Evolutionary conservation across 1,139 yeast species (phyloP), one percentile per base, ranked within the genome.

Genomic region (Waltiozyma solani): DNA sequence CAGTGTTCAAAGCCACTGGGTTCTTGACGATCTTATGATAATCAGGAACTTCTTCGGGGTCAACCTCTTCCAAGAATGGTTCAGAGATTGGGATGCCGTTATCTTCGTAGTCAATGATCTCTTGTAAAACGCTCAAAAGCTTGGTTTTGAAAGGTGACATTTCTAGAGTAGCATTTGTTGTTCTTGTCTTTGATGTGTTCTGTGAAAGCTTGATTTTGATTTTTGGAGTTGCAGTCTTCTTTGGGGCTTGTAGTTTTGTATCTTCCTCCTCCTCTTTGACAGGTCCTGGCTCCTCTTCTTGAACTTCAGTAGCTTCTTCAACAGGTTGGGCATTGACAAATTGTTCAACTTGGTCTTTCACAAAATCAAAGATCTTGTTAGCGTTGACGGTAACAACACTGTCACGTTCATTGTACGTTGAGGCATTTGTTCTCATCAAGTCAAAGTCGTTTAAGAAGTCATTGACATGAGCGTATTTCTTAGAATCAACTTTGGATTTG

Each of bases 1-100:
- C 77, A 0, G 86, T 80, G 45, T 73, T 76, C 47, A 82, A 63
- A 40, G 83, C 80, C 79, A 82, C 79, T 11, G 89, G 89, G 41
- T 70, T 73, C 44, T 76, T 76, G 41, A 82, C 78, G 10, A 82
- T 64, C 31, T 73, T 64, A 35, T 82, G 82, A 58, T 82, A 82
- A 50, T 81, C 84, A 2, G 91, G 91, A 24, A 76, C 78, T 39
- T 69, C 70, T 19, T 66, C 67, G 11, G 65, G 67, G 47, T 71
- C 73, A 11, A 76, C 76, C 38, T 69, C 72, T 7, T 73, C 73
- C 50, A 73, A 48, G 48, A 76, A 76, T 0, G 81, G 79, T 0
- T 61, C 69, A 38, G 77, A 50, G 34, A 52, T 48, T 4, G 23
- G 23, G n/a, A 41, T 37, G 17, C 44, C 50, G 27, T 52, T 49